These are phyloP conservation scores for Alternaria solani DNA, from an alignment of 2,329 filamentous ascomycete species.

Conservation along the genomic window DNA sequence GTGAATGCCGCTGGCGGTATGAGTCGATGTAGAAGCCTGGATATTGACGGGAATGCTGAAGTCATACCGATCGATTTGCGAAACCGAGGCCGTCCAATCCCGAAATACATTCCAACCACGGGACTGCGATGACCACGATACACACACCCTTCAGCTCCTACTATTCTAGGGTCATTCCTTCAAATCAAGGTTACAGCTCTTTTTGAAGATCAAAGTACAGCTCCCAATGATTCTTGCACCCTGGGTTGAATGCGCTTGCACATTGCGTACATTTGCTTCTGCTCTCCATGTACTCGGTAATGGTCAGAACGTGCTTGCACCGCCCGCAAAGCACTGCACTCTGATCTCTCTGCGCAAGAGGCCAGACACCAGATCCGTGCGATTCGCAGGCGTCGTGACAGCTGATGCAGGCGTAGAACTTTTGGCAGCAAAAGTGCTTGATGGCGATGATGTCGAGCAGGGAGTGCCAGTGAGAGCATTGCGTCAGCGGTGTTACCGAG, in stretches of 20 bases:
- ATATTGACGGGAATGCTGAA: too few species aligned
- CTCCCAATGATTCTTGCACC: slow-evolving; percentile 47
- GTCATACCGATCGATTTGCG: too few species aligned
- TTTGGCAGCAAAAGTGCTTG: slow-evolving; percentile 47
- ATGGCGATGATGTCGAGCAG: slow-evolving; percentile 50
- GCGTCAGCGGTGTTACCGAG: slow-evolving; percentile 38
- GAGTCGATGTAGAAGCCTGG: too few species aligned
- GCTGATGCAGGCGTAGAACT: slow-evolving; percentile 49
- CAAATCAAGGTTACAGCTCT: background rate
- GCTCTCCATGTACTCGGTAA: slow-evolving; percentile 43
- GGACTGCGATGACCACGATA: background rate
- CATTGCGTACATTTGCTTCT: slow-evolving; percentile 40
- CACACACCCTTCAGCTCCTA: background rate
- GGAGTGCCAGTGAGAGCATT: slow-evolving; percentile 46
- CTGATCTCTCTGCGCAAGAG: slow-evolving; percentile 22
- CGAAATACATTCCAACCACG: too few species aligned
- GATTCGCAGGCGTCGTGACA: slow-evolving; percentile 43
- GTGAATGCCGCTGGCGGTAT: rapidly evolving
- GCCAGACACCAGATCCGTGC: slow-evolving; percentile 39
- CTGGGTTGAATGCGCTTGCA: slow-evolving; percentile 43
- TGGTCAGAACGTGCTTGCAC: slow-evolving; percentile 38
- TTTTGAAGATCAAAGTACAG: slow-evolving; percentile 39
- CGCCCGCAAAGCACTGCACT: slow-evolving; percentile 42
- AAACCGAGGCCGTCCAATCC: too few species aligned
- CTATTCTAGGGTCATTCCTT: background rate